Evolutionary conservation across 1,284 basidiomycete species (phyloP), one percentile per base, ranked within the genome.

Genomic region (Sporisorium sorghi): DNA sequence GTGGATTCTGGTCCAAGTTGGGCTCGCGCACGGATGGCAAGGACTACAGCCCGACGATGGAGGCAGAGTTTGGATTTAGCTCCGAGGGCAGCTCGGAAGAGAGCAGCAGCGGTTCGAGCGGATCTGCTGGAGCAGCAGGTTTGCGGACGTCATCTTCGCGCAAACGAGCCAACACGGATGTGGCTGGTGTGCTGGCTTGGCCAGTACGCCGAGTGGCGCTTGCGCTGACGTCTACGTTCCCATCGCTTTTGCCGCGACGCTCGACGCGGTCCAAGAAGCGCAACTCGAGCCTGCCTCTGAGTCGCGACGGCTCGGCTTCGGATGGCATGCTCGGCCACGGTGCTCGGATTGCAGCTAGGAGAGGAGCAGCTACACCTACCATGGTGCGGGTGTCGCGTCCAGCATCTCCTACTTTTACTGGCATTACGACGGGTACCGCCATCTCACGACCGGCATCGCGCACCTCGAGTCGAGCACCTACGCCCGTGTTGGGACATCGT

Each of bases 41-140:
- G 37, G 54, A 33, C 37, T 75, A 70, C 53, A 75, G 67, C 43
- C 73, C 73, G 14, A 70, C 67, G 9, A 67, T 67, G 61, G 73
- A 75, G 37, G 63, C 73, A 11, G 73, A 75, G 37, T 66, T 70
- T 21, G 63, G 62, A n/a, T 75, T 71, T 51, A 75, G 50, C 40
- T 71, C 73, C 24, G 73, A 75, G 30, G 67, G 67, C 53, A 67
- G 73, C 59, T 71, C 63, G 35, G 73, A 75, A 61, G 73, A 75
- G 57, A 74, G 72, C 54, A 74, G 72, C 57, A 58, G 54, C 21
- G 62, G 53, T 11, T 62, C 58, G 17, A 51, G 63, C 23, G 56
- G 60, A 14, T 60, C 73, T 14, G 54, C 57, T 4, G 54, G 57
- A 10, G 40, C 61, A 33, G 50, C 61, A 33, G 50, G 67, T 39